A percentile compares a stretch with the other conserved stretches of the same genome.
phyloP scores from a whole-genome alignment of 2,329 filamentous ascomycete species.

The Colletotrichum filicis region DNA sequence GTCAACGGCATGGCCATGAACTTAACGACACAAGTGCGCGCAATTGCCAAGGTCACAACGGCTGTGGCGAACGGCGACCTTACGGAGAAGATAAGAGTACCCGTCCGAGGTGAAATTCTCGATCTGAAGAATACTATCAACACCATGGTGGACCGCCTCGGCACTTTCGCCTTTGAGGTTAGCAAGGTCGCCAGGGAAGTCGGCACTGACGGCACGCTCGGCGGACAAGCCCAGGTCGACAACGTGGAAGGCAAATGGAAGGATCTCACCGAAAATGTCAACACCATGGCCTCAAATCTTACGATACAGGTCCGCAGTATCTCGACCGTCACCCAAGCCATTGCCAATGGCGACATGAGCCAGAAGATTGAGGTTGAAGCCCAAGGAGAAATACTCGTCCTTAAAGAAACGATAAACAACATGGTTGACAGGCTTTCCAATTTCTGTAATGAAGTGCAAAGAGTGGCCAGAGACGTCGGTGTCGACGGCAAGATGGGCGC shows the following conservation, averaged over 20 bases:
- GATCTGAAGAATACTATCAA: constrained; percentile 98
- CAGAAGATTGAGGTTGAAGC: constrained; percentile 96
- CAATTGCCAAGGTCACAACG: constrained; percentile 96
- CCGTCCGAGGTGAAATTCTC: constrained; percentile 92
- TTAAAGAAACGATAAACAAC: constrained; percentile 98
- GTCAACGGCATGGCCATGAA: constrained; percentile 99
- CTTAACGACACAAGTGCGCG: constrained; percentile 94
- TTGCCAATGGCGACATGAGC: constrained; percentile 95
- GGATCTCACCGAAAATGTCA: constrained; percentile 91
- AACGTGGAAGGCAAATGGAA: constrained; percentile 99
- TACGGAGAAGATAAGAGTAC: constrained; percentile 94
- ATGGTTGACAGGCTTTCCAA: constrained; percentile 96
- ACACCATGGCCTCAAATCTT: constrained; percentile 78
- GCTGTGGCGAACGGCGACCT: constrained; percentile 94
- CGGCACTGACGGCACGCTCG: constrained; percentile 93
- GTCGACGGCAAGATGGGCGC: constrained; percentile 99
- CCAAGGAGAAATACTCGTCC: constrained; percentile 90
- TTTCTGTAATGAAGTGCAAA: constrained; percentile 95
- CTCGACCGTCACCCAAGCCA: constrained; percentile 93
- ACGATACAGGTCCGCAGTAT: constrained; percentile 87
- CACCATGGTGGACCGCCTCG: constrained; percentile 97
- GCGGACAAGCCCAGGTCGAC: constrained; percentile 92
- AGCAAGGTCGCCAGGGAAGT: constrained; percentile 96
- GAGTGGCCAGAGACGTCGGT: constrained; percentile 95
- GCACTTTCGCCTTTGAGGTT: constrained; percentile 96